Conservation (phyloP, 2,329 filamentous ascomycete species). For the Colletotrichum incanum region DNA sequence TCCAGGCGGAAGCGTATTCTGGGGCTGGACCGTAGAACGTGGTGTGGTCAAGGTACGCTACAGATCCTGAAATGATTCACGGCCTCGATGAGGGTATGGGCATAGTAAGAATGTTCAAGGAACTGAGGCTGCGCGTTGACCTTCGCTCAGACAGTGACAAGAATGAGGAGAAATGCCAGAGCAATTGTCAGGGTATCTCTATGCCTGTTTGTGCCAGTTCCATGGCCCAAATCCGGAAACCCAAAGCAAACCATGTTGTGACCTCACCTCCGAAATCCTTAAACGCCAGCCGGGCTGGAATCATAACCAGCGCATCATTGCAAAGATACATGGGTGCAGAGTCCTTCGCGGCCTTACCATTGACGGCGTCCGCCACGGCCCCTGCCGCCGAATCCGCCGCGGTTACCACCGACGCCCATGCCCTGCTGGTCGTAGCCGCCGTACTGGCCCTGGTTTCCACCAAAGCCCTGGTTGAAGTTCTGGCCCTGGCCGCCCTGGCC, state of each 20-base stretch:
- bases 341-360: slow-evolving; percentile 18
- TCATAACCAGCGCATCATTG: slow-evolving; percentile 28
- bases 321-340: slow-evolving; percentile 10
- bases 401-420: slow-evolving; percentile 60
- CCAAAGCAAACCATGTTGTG: slow-evolving; percentile 29
- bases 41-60: no score
- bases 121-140: neutral
- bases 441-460: slow-evolving; percentile 68
- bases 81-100: no score
- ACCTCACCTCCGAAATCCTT: slow-evolving; percentile 33
- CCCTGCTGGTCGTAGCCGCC: slow-evolving; percentile 64
- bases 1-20: neutral
- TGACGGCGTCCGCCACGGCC: slow-evolving; percentile 52
- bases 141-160: neutral
- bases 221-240: slow-evolving; percentile 30
- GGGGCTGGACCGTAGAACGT: neutral
- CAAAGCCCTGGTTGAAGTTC: slow-evolving; percentile 68
- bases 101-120: no score
- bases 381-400: slow-evolving; percentile 48
- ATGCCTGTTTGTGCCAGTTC: slow-evolving; percentile 39
- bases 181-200: slow-evolving; percentile 43
- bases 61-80: no score
- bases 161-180: slow-evolving; percentile 33
- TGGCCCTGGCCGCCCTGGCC: slow-evolving; percentile 67
- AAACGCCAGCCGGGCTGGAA: slow-evolving; percentile 35